phyloP scores from a whole-genome alignment of 768 basidiomycete genomes.

The Austroboletus eburneus region DNA sequence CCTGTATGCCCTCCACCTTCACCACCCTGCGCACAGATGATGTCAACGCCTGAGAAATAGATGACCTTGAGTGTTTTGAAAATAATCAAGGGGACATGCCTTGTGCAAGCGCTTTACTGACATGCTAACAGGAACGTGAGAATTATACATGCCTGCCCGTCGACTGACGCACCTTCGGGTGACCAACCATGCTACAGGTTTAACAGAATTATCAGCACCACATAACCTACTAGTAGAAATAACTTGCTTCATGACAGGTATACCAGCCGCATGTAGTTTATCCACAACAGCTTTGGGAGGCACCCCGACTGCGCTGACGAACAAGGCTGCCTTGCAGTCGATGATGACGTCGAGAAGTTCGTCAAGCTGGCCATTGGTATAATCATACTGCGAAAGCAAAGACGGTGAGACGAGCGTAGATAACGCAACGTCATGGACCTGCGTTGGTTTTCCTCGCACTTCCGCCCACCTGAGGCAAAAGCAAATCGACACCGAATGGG shows the following conservation, averaged over 20 bases:
- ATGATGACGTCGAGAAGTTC: constrained; percentile 80
- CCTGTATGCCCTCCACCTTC: constrained; percentile 91
- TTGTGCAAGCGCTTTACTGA: constrained; percentile 68
- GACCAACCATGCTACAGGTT: constrained; percentile 74
- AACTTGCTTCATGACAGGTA: constrained; percentile 81
- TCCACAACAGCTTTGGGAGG: constrained; percentile 82
- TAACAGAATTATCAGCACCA: neutral
- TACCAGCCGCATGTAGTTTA: constrained; percentile 72
- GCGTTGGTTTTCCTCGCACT: constrained; percentile 81
- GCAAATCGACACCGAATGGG: constrained; percentile 78
- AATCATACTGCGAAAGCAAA: constrained; percentile 47
- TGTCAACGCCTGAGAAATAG: constrained; percentile 61
- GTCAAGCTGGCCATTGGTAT: constrained; percentile 72
- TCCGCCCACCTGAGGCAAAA: constrained; percentile 80
- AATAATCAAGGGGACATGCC: constrained; percentile 33
- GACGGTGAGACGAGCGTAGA: neutral
- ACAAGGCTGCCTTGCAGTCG: constrained; percentile 64
- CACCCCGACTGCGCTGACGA: constrained; percentile 82
- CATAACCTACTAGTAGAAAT: neutral
- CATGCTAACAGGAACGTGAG: constrained; percentile 45
- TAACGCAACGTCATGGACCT: constrained; percentile 5
- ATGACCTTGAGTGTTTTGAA: neutral
- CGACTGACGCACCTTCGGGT: constrained; percentile 62
- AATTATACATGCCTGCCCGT: neutral
- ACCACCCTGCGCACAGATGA: constrained; percentile 85